Base-by-base conservation (phyloP, 257 asterid genomes). In the Gentiana straminea region DNA sequence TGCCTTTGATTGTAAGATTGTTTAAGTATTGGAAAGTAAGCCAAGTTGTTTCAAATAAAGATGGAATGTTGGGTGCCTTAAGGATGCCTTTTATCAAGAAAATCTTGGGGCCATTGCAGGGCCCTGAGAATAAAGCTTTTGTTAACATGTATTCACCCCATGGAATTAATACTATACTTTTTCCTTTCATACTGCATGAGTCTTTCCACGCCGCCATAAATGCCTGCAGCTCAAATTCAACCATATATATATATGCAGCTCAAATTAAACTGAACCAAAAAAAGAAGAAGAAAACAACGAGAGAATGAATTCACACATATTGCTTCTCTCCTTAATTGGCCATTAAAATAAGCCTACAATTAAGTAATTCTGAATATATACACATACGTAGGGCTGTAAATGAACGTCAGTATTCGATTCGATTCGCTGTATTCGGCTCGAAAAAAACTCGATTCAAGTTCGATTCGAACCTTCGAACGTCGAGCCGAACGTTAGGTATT, bases 181-280 rank as follows among this genome's bases (percentile, higher is more conserved):
- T 65, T 36, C 91, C 89, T 1, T 10, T 8, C 53, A 76, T 69
- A 7, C 43, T 13, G 32, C 97, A 89, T 37, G 86, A 89, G 53
- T 77, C 80, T 0, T 52, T 52, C 95, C 97, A 89, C 38, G 94
- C 80, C 60, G 39, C 68, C 4, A 70, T 1, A 65, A 89, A 89
- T 3, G 89, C 94, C 97, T 47, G 13, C 24, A 24, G 24, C 24
- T 24, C 24, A 24, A 24, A 24, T 24, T 24, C 24, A 24, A 24
- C 24, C 24, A 24, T 24, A 24, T 24, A 24, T 24, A 24, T 24
- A 24, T 24, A 24, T 24, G 24, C 24, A 24, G 24, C 24, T 24
- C 24, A 68, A 7, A n/a, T n/a, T n/a, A n/a, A n/a, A n/a, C n/a
- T 50, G 8, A 2, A 13, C 54, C 4, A n/a, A 3, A 50, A 50